phyloP scores from a whole-genome alignment of 2,329 filamentous ascomycete genomes.

The Aspergillus fischeri region DNA sequence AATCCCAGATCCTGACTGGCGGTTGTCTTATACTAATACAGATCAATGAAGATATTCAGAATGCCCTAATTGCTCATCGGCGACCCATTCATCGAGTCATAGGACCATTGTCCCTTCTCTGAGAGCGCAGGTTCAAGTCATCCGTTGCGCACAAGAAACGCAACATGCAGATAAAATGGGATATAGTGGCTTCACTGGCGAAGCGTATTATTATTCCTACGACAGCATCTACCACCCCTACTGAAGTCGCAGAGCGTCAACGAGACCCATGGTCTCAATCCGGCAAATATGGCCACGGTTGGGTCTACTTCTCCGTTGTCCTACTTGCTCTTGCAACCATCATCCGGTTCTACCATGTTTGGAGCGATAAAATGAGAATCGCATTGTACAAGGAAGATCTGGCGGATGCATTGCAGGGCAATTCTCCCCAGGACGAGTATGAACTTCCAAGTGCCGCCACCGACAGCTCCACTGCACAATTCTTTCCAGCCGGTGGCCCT shows the following conservation, averaged over 20 bases:
- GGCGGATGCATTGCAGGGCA: slow-evolving; percentile 57
- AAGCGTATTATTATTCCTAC: slow-evolving; percentile 55
- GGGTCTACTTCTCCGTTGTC: slow-evolving; percentile 80
- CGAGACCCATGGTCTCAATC: slow-evolving; percentile 75
- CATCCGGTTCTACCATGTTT: slow-evolving; percentile 78
- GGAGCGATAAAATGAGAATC: slow-evolving; percentile 89
- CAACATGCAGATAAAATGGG: slow-evolving; percentile 15
- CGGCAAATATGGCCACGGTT: slow-evolving; percentile 80
- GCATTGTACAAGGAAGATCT: slow-evolving; percentile 82
- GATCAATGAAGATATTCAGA: background rate
- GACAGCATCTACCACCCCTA: slow-evolving; percentile 53
- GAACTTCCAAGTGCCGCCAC: slow-evolving; percentile 57
- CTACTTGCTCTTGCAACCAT: slow-evolving; percentile 64
- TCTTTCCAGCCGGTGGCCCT: slow-evolving; percentile 66
- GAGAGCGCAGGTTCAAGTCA: background rate
- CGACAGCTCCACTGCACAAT: slow-evolving; percentile 62
- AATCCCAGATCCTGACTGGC: background rate
- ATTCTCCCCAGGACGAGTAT: slow-evolving; percentile 56
- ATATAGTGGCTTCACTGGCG: slow-evolving; percentile 26
- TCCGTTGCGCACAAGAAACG: background rate
- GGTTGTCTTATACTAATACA: background rate
- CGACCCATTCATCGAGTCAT: background rate
- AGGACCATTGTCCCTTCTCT: background rate
- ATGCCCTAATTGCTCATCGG: background rate
- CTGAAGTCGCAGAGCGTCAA: slow-evolving; percentile 52